Percentiles rank a stretch among this genome's conserved stretches.
Conservation (phyloP, 177 flowering plant genomes). For the Vitis hybrid region DNA sequence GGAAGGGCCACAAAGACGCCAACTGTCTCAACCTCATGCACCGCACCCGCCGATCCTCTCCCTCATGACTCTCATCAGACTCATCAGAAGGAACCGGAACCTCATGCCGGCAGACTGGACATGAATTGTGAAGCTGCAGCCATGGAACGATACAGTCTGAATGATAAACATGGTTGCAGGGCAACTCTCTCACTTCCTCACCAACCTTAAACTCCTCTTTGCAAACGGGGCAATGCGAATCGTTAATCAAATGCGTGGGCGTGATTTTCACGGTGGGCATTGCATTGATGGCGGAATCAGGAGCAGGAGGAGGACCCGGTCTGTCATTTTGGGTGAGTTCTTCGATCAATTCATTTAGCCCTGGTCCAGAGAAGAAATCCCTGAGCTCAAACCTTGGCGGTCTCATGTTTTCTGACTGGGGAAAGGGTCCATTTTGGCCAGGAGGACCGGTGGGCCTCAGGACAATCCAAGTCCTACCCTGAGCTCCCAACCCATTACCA, state of each 20-base stretch:
- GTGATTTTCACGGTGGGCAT: slow-evolving; percentile 59
- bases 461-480: slow-evolving; percentile 40
- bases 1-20: slow-evolving; percentile 48
- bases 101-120: slow-evolving; percentile 82
- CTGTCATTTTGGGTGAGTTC: slow-evolving; percentile 74
- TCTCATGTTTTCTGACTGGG: slow-evolving; percentile 8
- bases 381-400: slow-evolving; percentile 34
- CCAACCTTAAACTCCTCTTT: slow-evolving; percentile 75
- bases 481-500: slow-evolving; percentile 24
- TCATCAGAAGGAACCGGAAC: slow-evolving; percentile 23
- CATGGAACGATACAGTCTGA: slow-evolving; percentile 79
- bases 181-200: slow-evolving; percentile 64
- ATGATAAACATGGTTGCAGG: slow-evolving; percentile 77
- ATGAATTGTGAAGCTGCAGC: slow-evolving; percentile 83
- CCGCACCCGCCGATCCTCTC: slow-evolving; percentile 14
- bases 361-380: slow-evolving; percentile 56
- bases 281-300: slow-evolving; percentile 45
- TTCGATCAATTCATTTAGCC: slow-evolving; percentile 61
- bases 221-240: slow-evolving; percentile 69
- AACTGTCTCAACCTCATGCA: slow-evolving; percentile 41
- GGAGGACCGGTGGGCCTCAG: slow-evolving; percentile 29
- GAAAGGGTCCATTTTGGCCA: slow-evolving; percentile 4
- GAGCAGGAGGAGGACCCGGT: slow-evolving; percentile 73
- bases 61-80: background rate
- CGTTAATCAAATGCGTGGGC: slow-evolving; percentile 36